Conservation (phyloP, 768 basidiomycete species). For the Rhizopogon vinicolor region DNA sequence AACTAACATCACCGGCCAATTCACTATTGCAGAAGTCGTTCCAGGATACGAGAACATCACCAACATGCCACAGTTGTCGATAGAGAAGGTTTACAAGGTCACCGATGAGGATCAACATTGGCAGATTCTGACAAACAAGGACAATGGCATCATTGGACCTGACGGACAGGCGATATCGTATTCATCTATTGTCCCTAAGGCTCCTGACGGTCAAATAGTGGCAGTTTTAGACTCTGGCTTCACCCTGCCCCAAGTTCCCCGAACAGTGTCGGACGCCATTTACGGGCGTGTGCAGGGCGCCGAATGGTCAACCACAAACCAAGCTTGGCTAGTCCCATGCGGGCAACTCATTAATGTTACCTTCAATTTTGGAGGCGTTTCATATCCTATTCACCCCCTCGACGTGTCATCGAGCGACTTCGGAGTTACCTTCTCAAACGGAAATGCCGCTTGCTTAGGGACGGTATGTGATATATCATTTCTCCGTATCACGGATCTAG, state of each 20-base stretch:
- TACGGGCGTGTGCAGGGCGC: conserved; percentile 78
- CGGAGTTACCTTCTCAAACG: conserved; percentile 33
- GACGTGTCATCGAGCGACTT: conserved; percentile 63
- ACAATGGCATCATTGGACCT: conserved; percentile 68
- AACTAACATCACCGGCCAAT: conserved; percentile 50
- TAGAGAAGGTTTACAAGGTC: conserved; percentile 59
- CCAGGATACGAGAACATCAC: conserved; percentile 59
- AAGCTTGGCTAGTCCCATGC: conserved; percentile 74
- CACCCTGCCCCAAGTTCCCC: conserved; percentile 67
- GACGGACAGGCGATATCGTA: conserved; percentile 60
- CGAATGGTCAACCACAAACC: conserved; percentile 47
- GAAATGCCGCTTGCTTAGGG: conserved; percentile 60
- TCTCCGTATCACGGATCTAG: not conserved
- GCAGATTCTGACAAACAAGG: conserved; percentile 66
- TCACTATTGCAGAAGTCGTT: conserved; percentile 64
- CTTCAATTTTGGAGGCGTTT: conserved; percentile 64
- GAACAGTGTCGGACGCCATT: conserved; percentile 72
- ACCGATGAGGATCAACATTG: conserved; percentile 74
- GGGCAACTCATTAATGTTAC: conserved; percentile 66
- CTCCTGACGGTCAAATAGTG: conserved; percentile 59
- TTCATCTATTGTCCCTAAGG: conserved; percentile 64
- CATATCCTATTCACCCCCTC: conserved; percentile 72
- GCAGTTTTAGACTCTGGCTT: conserved; percentile 76
- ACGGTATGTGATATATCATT: conserved; percentile 41
- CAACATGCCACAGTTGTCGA: conserved; percentile 57